phyloP scores from a whole-genome alignment of 345 rosid genomes.

The Ricinus communis region DNA sequence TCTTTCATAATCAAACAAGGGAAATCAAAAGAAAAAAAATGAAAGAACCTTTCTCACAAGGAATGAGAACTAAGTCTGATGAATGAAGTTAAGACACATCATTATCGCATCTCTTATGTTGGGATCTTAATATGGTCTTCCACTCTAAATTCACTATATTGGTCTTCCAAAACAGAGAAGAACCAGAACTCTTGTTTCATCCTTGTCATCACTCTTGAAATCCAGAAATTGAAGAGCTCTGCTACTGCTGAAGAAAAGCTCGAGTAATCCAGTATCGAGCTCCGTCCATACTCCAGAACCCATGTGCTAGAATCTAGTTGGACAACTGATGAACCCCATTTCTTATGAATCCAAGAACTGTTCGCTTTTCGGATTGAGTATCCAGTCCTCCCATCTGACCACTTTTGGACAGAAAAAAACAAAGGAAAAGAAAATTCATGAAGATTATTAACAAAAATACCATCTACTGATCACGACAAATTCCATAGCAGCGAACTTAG shows the following conservation, averaged over 20 bases:
- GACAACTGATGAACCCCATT: slow-evolving; percentile 55
- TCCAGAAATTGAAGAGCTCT: slow-evolving; percentile 44
- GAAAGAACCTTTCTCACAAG: slow-evolving; percentile 34
- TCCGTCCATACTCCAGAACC: slow-evolving; percentile 67
- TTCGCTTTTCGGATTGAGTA: slow-evolving; percentile 47
- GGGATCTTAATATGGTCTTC: slow-evolving; percentile 31
- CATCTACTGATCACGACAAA: neutral
- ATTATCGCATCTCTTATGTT: slow-evolving; percentile 27
- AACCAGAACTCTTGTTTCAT: slow-evolving; percentile 32
- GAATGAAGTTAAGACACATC: neutral
- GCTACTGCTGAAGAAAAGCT: slow-evolving; percentile 42
- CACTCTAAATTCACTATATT: neutral
- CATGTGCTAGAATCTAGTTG: slow-evolving; percentile 77
- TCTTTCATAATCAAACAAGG: neutral
- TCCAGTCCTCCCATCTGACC: slow-evolving; percentile 59
- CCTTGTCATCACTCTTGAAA: slow-evolving; percentile 22
- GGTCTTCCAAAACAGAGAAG: slow-evolving; percentile 24
- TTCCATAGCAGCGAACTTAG: neutral
- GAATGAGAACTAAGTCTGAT: slow-evolving; percentile 29
- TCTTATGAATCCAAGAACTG: slow-evolving; percentile 53
- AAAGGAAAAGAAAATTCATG: neutral
- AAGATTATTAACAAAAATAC: neutral
- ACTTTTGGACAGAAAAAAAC: slow-evolving; percentile 33
- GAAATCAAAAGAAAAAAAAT: neutral
- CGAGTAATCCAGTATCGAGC: slow-evolving; percentile 45